Base-by-base conservation (phyloP, 192 early-diverging fungal genomes). In the Lobosporangium transversale region DNA sequence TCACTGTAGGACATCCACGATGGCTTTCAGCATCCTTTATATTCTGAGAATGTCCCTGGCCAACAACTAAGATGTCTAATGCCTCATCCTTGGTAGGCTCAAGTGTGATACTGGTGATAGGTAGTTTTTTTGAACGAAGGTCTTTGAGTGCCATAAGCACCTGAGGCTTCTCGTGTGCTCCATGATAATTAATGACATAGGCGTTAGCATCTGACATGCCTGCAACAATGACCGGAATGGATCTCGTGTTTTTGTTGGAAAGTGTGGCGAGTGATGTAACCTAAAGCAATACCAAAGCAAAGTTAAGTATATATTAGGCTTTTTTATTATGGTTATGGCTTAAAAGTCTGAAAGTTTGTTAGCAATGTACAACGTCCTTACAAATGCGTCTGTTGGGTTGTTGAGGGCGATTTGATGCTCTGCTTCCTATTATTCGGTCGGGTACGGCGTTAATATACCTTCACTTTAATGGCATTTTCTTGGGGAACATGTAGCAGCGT, bases 171-270 rank as follows among this genome's bases (percentile, higher is more conserved):
- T 76, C 50, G 7, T 59, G 53, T 11, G 63, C 44, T 35, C 53
- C 65, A 18, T 67, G 50, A 48, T 76, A 76, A 24, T 62, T 54
- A 11, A 76, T 60, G 11, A 67, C 73, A 62, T 62, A 56, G 27
- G 58, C 73, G 35, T 67, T 66, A 32, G 64, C 73, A 29, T 67
- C 73, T 9, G 64, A 66, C 27, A 64, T 76, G 51, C 73, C 73
- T 57, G 73, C 73, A 0, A 76, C 59, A 4, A 76, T 61, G 2
- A 76, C 73, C 4, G 73, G 65, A 15, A 50, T 61, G 0, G 58
- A 45, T 57, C 53, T 58, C 35, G 73, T 33, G 27, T 29, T 57
- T 30, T 76, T 61, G 45, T 44, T 76, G 21, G 73, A 67, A 15
- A 76, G 43, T 3, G 73, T 67, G 0, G 64, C 73, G 24, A 76